These are phyloP conservation scores for Quercus lobata DNA, from an alignment of 331 rosid genomes.

Conservation along the genomic window DNA sequence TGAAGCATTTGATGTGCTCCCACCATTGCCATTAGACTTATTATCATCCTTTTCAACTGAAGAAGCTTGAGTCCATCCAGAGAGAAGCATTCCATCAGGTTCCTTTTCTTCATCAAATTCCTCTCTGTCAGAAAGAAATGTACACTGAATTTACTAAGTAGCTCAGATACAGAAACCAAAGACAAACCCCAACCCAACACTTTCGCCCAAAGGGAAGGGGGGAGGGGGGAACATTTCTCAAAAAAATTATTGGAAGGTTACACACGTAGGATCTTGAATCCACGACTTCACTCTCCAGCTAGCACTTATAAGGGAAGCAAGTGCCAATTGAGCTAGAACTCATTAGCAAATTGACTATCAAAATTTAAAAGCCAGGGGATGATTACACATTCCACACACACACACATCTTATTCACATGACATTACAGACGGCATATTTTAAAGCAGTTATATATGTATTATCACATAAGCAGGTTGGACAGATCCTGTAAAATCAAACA, in stretches of 20 bases:
- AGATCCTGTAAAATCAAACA: no score
- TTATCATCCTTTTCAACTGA: conserved; percentile 44
- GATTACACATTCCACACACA: neutral
- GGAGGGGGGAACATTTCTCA: no score
- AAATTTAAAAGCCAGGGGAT: neutral
- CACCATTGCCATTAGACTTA: conserved; percentile 54
- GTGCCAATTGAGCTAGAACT: no score
- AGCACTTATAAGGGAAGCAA: no score
- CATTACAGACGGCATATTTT: no score
- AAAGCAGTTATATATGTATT: no score
- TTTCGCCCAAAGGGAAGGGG: no score
- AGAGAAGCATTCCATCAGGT: conserved; percentile 91
- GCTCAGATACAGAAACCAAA: neutral
- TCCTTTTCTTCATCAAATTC: conserved; percentile 95
- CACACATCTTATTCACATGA: no score
- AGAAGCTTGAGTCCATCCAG: conserved; percentile 78
- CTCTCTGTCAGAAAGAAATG: conserved; percentile 31
- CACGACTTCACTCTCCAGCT: no score
- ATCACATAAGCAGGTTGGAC: no score
- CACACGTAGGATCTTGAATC: no score
- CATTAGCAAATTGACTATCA: neutral
- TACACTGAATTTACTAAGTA: conserved; percentile 21
- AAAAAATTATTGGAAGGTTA: no score
- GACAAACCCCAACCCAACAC: neutral
- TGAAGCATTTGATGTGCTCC: conserved; percentile 41